Percentiles rank a stretch among this genome's conserved stretches.
These are phyloP conservation scores for Pogostemon cablin DNA, from an alignment of 257 asterid genomes.

Conservation along the genomic window DNA sequence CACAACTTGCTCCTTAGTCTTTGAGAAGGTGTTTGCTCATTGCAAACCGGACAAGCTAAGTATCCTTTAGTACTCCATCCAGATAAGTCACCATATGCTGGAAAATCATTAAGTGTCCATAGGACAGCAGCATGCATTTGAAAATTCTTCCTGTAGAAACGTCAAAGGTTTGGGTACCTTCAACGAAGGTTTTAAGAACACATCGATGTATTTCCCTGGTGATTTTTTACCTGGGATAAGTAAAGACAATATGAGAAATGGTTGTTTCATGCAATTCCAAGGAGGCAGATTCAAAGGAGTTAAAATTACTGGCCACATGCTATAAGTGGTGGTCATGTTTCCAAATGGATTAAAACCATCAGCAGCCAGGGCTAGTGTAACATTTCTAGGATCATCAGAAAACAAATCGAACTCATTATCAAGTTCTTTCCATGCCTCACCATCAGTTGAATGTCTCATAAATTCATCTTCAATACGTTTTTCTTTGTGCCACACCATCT, in stretches of 20 bases:
- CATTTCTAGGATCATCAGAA: neutral
- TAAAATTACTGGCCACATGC: too few relatives aligned
- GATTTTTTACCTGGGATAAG: neutral
- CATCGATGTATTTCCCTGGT: neutral
- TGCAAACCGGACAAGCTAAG: neutral
- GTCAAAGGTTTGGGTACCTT: neutral
- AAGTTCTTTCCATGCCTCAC: neutral
- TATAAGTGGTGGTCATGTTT: too few relatives aligned
- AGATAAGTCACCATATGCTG: neutral
- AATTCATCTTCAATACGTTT: too few relatives aligned
- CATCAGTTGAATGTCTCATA: too few relatives aligned
- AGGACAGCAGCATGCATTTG: too few relatives aligned
- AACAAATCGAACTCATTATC: neutral
- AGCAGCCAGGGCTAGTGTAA: neutral
- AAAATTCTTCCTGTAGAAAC: too few relatives aligned
- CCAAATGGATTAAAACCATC: too few relatives aligned
- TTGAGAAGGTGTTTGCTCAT: neutral
- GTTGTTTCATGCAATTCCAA: neutral
- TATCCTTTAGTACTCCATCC: constrained; percentile 4
- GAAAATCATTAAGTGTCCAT: neutral
- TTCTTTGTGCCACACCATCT: too few relatives aligned
- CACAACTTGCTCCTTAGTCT: neutral
- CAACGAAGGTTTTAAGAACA: neutral
- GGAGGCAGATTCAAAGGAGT: neutral
- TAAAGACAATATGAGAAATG: too few relatives aligned